Evolutionary conservation across 345 rosid species (phyloP).

Genomic region (Rhizophora apiculata): DNA sequence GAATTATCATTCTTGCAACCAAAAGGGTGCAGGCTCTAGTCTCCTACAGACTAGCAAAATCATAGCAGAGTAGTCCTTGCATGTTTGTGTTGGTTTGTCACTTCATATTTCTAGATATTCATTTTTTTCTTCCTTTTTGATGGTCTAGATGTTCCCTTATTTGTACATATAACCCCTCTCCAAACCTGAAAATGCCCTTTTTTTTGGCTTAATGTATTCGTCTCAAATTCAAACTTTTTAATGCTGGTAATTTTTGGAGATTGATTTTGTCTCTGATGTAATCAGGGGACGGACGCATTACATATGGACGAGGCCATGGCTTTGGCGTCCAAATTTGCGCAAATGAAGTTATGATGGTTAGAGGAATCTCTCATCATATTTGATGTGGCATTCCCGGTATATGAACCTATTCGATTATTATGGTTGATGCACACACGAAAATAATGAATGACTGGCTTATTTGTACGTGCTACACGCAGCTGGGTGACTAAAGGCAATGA

Average conservation of each 20-base stretch:
- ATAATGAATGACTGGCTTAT: neutral
- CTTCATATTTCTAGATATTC: too few species aligned
- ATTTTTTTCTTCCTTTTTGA: too few species aligned
- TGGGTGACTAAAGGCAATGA: neutral
- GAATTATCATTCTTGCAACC: too few species aligned
- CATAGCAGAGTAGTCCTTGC: too few species aligned
- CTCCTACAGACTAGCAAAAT: too few species aligned
- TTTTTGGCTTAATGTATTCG: too few species aligned
- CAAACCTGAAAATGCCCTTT: too few species aligned
- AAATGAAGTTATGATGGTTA: constrained; percentile 65
- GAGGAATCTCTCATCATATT: neutral
- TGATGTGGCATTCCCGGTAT: neutral
- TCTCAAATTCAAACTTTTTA: too few species aligned
- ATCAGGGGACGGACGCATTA: constrained; percentile 81
- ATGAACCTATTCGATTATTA: neutral
- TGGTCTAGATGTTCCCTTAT: too few species aligned
- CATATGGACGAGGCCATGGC: constrained; percentile 63
- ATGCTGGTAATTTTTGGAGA: neutral
- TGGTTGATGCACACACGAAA: neutral
- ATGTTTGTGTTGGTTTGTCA: too few species aligned
- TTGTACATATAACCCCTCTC: too few species aligned
- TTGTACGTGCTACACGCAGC: neutral
- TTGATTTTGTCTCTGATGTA: neutral
- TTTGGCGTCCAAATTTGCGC: constrained; percentile 64
- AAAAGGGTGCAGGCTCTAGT: too few species aligned